These are phyloP conservation scores for Trichophyton rubrum DNA, from an alignment of 2,329 filamentous ascomycete genomes.

Conservation along the genomic window DNA sequence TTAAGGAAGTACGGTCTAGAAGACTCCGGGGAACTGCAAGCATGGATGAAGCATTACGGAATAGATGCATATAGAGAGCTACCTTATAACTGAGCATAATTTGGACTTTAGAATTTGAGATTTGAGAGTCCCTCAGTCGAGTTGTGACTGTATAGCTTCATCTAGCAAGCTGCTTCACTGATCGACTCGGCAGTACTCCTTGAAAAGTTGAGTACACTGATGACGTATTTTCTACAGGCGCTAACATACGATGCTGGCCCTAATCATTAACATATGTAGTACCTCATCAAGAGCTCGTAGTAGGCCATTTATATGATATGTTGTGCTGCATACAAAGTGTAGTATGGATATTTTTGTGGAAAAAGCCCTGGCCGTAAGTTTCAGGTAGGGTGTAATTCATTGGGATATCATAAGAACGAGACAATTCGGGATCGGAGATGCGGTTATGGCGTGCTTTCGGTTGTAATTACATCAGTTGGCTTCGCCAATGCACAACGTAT, in stretches of 20 bases:
- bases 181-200: background rate
- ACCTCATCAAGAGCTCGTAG: background rate
- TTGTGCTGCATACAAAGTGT: background rate
- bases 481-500: background rate
- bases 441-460: background rate
- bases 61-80: conserved; percentile 28
- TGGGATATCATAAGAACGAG: conserved; percentile 4
- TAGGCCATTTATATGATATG: background rate
- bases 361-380: background rate
- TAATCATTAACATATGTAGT: background rate
- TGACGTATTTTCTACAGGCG: too few relatives aligned
- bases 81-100: background rate
- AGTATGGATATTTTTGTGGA: background rate
- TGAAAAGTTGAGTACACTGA: background rate
- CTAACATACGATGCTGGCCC: too few relatives aligned
- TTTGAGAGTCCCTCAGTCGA: background rate
- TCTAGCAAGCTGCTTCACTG: background rate
- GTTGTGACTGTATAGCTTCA: background rate
- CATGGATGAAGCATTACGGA: conserved; percentile 21
- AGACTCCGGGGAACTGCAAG: conserved; percentile 17
- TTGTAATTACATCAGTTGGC: conserved; percentile 2
- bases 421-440: background rate
- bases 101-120: background rate
- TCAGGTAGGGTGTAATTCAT: background rate
- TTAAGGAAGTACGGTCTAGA: conserved; percentile 32